A percentile compares a stretch with the other conserved stretches of the same genome.
phyloP scores from a whole-genome alignment of 208 protist species.

The Trypanosoma boissoni region DNA sequence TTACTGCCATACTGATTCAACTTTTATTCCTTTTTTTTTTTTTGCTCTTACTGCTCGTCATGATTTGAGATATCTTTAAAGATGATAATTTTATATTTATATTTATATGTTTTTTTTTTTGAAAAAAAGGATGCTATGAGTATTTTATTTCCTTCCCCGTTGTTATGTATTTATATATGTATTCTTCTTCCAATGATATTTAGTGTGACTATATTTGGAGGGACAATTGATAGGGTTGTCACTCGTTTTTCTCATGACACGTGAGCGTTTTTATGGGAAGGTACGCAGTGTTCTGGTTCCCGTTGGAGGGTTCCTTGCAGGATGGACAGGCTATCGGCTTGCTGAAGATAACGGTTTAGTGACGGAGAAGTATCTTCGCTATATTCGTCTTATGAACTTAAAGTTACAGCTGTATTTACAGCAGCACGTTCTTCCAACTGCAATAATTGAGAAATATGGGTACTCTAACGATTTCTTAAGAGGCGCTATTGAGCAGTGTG shows the following conservation, averaged over 20 bases:
- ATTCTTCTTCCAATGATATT: too few relatives aligned
- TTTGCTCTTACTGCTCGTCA: background rate
- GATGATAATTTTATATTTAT: background rate
- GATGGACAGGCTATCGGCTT: slow-evolving; percentile 52
- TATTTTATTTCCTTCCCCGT: background rate
- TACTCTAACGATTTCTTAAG: slow-evolving; percentile 46
- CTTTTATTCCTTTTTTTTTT: background rate
- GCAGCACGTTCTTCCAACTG: slow-evolving; percentile 36
- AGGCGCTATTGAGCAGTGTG: slow-evolving; percentile 40
- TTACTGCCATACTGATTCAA: too few relatives aligned
- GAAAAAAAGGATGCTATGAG: background rate
- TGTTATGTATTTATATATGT: background rate
- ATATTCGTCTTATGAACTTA: slow-evolving; percentile 49
- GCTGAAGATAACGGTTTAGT: slow-evolving; percentile 45
- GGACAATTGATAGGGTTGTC: too few relatives aligned
- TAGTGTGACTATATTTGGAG: too few relatives aligned
- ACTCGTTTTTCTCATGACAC: too few relatives aligned
- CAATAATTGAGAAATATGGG: slow-evolving; percentile 53
- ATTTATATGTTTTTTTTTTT: background rate
- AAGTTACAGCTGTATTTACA: slow-evolving; percentile 59
- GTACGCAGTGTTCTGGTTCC: slow-evolving; percentile 31
- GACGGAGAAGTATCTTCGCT: slow-evolving; percentile 31
- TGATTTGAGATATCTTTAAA: background rate
- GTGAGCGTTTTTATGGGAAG: slow-evolving; percentile 1
- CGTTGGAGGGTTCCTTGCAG: slow-evolving; percentile 58